These are phyloP conservation scores for Tetracentron sinense DNA, from an alignment of 164 flowering plant genomes.

Conservation along the genomic window DNA sequence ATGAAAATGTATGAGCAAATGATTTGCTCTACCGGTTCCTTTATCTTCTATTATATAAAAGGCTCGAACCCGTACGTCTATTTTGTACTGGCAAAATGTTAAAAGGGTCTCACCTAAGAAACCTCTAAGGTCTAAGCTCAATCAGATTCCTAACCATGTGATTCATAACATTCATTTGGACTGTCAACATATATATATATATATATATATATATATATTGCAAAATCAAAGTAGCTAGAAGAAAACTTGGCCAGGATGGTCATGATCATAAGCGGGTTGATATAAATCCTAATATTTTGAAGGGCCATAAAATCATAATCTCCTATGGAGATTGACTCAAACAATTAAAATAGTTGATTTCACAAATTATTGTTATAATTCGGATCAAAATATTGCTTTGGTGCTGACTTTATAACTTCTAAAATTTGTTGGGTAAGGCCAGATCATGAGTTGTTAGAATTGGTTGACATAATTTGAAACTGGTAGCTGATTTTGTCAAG, in stretches of 20 bases:
- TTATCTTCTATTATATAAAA: no score
- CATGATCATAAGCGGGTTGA: no score
- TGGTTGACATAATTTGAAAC: conserved; percentile 26
- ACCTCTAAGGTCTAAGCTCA: neutral
- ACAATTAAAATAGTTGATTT: conserved; percentile 1
- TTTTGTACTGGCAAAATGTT: no score
- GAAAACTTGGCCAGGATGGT: no score
- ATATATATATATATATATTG: no score
- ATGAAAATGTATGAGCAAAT: no score
- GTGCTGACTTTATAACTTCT: conserved; percentile 14
- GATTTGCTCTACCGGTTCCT: no score
- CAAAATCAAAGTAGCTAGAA: neutral
- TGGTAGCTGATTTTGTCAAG: conserved; percentile 4
- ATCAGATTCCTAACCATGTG: neutral
- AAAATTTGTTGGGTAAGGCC: conserved; percentile 18
- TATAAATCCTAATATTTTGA: no score
- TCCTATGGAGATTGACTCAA: neutral
- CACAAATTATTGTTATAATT: conserved; percentile 12
- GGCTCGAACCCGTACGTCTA: no score
- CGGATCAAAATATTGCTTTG: neutral
- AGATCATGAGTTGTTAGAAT: conserved; percentile 25
- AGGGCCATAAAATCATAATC: no score
- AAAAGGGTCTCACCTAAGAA: no score
- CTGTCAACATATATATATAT: no score
- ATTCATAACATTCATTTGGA: neutral